A percentile compares a stretch with the other conserved stretches of the same genome.
phyloP scores from a whole-genome alignment of 345 rosid species.

The Mercurialis annua region DNA sequence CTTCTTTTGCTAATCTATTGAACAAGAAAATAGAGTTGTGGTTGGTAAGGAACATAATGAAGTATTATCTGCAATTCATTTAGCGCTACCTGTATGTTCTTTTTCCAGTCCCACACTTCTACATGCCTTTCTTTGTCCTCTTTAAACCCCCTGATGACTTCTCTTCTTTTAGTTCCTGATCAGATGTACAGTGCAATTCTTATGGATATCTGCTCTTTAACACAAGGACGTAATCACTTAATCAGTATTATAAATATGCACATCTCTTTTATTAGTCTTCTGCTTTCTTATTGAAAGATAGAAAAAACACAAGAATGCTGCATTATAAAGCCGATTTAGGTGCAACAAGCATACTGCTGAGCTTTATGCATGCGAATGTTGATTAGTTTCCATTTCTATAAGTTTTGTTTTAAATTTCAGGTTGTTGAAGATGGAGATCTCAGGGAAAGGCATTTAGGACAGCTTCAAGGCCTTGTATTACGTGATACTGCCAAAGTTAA shows the following conservation, averaged over 20 bases:
- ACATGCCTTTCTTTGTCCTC: not conserved
- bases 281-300: not conserved
- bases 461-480: conserved; percentile 67
- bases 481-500: conserved; percentile 48
- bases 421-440: conserved; percentile 60
- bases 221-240: no score
- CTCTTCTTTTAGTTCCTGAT: not conserved
- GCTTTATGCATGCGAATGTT: not conserved
- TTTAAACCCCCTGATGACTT: not conserved
- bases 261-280: not conserved
- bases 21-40: not conserved
- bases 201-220: not conserved
- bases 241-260: not conserved
- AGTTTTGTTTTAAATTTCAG: conserved; percentile 32
- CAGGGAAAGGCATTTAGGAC: conserved; percentile 78
- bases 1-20: not conserved
- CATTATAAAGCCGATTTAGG: not conserved
- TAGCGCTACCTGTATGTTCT: not conserved
- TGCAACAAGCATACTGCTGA: not conserved
- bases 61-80: not conserved
- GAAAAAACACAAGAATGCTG: not conserved
- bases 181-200: not conserved
- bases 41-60: not conserved
- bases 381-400: not conserved
- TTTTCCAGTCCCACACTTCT: not conserved